Evolutionary conservation across 495 filamentous ascomycete genomes (phyloP), one percentile per base, ranked within the genome.

Genomic region (Talaromyces proteolyticus): DNA sequence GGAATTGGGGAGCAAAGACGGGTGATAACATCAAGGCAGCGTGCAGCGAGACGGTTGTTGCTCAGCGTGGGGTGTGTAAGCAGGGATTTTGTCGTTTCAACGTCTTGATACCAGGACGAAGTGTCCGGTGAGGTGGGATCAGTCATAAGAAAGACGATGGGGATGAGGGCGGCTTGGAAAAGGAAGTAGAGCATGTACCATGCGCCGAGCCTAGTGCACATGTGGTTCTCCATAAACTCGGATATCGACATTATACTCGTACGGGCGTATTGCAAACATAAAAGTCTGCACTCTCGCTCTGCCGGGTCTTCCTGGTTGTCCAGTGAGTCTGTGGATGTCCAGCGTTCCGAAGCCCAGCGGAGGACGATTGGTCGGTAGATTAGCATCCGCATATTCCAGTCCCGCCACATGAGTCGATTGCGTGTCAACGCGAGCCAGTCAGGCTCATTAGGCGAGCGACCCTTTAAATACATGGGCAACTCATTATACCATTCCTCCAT

Each of bases 171-270:
- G 16, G 75, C 74, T 61, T 79, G 75, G 61, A 79, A 79, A 17
- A 79, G 69, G 55, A 78, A 79, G 52, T 79, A 76, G 68, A 77
- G 67, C 60, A 73, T 70, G 45, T 78, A 77, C 75, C 75, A 78
- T 20, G 69, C 71, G 8, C 68, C 70, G 6, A 77, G 50, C 44
- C 71, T 64, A 3, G 70, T 70, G 53, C 64, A 68, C 37, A 72
- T 53, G 37, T 70, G 58, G 5, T 21, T 38, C 20, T 49, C 34
- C 34, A 49, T 49, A 26, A 24, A 49, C n/a, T 74, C 67, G 0
- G 64, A 64, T 29, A 76, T 75, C 0, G 70, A 73, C 0, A 61
- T 59, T 21, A 75, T 74, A 10, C 70, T 74, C 29, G 71, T 42
- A 4, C 67, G 59, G 0, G 72, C 67, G 54, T 68, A 70, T 42